Base-by-base conservation (phyloP, 345 rosid species). In the Cardamine resedifolia region DNA sequence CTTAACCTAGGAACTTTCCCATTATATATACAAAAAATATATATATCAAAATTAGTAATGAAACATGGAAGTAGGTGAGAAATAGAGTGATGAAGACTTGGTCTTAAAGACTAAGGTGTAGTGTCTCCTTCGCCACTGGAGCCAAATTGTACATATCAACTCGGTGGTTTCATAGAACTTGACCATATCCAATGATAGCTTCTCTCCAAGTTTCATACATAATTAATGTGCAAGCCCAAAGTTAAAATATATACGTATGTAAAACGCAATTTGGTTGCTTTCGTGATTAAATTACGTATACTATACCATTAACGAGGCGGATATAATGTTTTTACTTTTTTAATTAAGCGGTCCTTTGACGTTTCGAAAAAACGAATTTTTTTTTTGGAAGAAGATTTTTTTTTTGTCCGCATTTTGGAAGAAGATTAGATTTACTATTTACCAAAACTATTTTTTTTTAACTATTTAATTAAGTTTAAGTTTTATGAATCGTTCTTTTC, bases 31-130 rank as follows among this genome's bases (percentile, higher is more conserved):
- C 36, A 68, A 73, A 41, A 75, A 63, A 47, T 27, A 36, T n/a
- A n/a, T n/a, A 53, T 34, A 52, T 27, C 64, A 61, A 62, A 68
- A 69, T 15, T 24, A 69, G 68, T 9, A 52, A 30, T 52, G 28
- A 30, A 41, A 60, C 50, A 75, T 59, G 28, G 62, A 66, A 74
- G 64, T 64, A 36, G 68, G 76, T 76, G 69, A 75, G 67, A 64
- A 24, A 61, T 20, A 47, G 71, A 66, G 36, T 39, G 79, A 79
- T 65, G 53, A 60, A 65, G 57, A 64, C 68, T 53, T 61, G 75
- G 71, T 64, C 66, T 76, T 63, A 30, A 57, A 57, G 77, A 51
- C 80, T 60, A 39, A 82, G 83, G 73, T 82, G 71, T 27, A 33
- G 52, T 71, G 80, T 80, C 81, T 64, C 80, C 67, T 48, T 71